Percentiles rank a stretch among this genome's conserved stretches.
Conservation (phyloP, 1,284 basidiomycete genomes). For the Trichosporon asahii region DNA sequence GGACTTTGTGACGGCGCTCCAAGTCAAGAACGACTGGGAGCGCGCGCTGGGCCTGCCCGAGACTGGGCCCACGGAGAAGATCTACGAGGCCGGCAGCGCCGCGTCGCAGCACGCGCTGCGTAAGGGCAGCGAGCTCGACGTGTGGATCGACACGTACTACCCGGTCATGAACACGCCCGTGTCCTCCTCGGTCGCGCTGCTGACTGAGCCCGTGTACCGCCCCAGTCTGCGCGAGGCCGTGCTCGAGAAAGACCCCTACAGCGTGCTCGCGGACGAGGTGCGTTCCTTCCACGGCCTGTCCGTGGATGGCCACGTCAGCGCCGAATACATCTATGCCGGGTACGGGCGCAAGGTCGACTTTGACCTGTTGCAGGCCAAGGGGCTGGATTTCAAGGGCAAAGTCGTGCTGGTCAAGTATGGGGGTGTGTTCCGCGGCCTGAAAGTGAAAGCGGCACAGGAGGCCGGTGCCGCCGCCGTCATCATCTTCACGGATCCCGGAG, state of each 20-base stretch:
- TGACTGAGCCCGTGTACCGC: slow-evolving; percentile 40
- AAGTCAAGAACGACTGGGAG: slow-evolving; percentile 52
- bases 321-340: slow-evolving; percentile 74
- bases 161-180: slow-evolving; percentile 75
- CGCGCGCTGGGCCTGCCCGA: slow-evolving; percentile 40
- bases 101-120: slow-evolving; percentile 32
- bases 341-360: slow-evolving; percentile 78
- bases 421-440: slow-evolving; percentile 72
- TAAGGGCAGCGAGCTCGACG: slow-evolving; percentile 34
- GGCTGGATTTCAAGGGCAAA: slow-evolving; percentile 71
- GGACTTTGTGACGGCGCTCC: slow-evolving; percentile 47
- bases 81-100: slow-evolving; percentile 48
- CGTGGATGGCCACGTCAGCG: slow-evolving; percentile 53
- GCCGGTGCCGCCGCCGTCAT: slow-evolving; percentile 63
- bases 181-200: slow-evolving; percentile 52
- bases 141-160: slow-evolving; percentile 62
- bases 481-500: slow-evolving; percentile 84
- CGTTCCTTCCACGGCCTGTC: slow-evolving; percentile 51
- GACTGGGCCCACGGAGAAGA: slow-evolving; percentile 41
- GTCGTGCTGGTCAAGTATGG: slow-evolving; percentile 86
- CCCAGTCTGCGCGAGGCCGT: slow-evolving; percentile 55
- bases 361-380: slow-evolving; percentile 60
- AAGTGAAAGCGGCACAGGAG: slow-evolving; percentile 65
- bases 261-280: slow-evolving; percentile 50
- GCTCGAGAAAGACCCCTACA: slow-evolving; percentile 53